phyloP scores from a whole-genome alignment of 495 filamentous ascomycete genomes.

The Opeltia flavorubescens region DNA sequence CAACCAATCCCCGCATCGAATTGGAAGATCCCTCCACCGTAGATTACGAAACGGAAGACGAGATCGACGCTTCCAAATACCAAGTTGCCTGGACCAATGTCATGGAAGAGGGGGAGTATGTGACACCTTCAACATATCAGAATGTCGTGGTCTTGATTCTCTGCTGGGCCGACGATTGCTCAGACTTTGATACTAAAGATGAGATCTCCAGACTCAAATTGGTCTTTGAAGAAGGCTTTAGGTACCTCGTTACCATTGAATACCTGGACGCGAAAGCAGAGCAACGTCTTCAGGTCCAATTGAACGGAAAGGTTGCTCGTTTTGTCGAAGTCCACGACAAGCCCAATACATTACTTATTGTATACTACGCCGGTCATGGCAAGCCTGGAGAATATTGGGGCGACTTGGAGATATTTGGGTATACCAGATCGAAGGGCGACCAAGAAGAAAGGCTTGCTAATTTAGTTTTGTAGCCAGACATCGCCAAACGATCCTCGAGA shows the following conservation, averaged over 20 bases:
- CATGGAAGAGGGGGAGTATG: slow-evolving; percentile 9
- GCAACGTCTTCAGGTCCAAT: slow-evolving; percentile 3
- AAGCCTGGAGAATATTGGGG: slow-evolving; percentile 6
- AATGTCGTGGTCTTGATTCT: slow-evolving; percentile 12
- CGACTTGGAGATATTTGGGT: slow-evolving; percentile 10
- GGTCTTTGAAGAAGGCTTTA: slow-evolving; percentile 5
- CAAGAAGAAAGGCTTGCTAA: not conserved
- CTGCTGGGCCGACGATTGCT: slow-evolving; percentile 2
- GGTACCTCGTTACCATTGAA: slow-evolving; percentile 3
- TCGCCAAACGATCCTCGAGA: not conserved
- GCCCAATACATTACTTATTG: slow-evolving; percentile 16
- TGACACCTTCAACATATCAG: slow-evolving; percentile 2
- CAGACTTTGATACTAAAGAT: slow-evolving; percentile 3
- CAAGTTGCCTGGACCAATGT: slow-evolving; percentile 7
- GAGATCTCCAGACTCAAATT: slow-evolving; percentile 5
- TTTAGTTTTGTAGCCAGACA: slow-evolving; percentile 9
- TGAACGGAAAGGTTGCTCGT: slow-evolving; percentile 9
- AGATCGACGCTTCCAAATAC: slow-evolving; percentile 1
- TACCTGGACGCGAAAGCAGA: slow-evolving; percentile 2
- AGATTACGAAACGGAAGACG: slow-evolving; percentile 2
- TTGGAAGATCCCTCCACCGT: not conserved
- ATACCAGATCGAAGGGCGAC: not conserved
- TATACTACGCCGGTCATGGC: slow-evolving; percentile 25
- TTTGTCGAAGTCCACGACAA: slow-evolving; percentile 11
- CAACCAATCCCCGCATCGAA: not conserved